phyloP scores from a whole-genome alignment of 164 flowering plant genomes.

The Magnolia sinica region DNA sequence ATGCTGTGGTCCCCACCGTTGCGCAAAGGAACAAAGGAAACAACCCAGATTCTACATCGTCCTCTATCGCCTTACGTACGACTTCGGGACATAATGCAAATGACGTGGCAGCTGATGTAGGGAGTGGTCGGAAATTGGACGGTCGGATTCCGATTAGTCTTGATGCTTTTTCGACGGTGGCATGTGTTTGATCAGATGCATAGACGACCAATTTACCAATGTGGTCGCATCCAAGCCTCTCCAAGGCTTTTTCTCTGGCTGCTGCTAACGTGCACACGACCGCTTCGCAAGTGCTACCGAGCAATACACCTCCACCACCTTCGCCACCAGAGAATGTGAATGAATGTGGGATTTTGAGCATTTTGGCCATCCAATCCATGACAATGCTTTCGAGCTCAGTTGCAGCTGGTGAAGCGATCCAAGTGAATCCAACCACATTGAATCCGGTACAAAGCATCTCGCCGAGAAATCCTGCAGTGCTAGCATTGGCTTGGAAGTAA shows the following conservation, averaged over 20 bases:
- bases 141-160: slow-evolving; percentile 37
- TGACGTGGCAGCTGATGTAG: slow-evolving; percentile 12
- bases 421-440: slow-evolving; percentile 53
- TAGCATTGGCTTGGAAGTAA: slow-evolving; percentile 47
- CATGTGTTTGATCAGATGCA: slow-evolving; percentile 60
- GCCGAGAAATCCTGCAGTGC: slow-evolving; percentile 49
- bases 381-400: slow-evolving; percentile 59
- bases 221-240: slow-evolving; percentile 9
- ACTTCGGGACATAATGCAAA: slow-evolving; percentile 30
- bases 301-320: slow-evolving; percentile 59
- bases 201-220: slow-evolving; percentile 43
- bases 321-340: slow-evolving; percentile 38
- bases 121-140: slow-evolving; percentile 28
- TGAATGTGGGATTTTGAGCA: slow-evolving; percentile 40
- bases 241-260: slow-evolving; percentile 35
- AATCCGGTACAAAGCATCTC: slow-evolving; percentile 54
- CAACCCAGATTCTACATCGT: slow-evolving; percentile 42
- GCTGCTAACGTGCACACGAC: slow-evolving; percentile 47
- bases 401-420: slow-evolving; percentile 56
- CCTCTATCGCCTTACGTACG: slow-evolving; percentile 18
- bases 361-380: slow-evolving; percentile 28
- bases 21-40: slow-evolving; percentile 47
- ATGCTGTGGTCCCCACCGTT: slow-evolving; percentile 12
- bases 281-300: slow-evolving; percentile 49
- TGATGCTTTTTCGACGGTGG: slow-evolving; percentile 35